Conservation (phyloP, 2,329 filamentous ascomycete species). For the Pyricularia pennisetigena region DNA sequence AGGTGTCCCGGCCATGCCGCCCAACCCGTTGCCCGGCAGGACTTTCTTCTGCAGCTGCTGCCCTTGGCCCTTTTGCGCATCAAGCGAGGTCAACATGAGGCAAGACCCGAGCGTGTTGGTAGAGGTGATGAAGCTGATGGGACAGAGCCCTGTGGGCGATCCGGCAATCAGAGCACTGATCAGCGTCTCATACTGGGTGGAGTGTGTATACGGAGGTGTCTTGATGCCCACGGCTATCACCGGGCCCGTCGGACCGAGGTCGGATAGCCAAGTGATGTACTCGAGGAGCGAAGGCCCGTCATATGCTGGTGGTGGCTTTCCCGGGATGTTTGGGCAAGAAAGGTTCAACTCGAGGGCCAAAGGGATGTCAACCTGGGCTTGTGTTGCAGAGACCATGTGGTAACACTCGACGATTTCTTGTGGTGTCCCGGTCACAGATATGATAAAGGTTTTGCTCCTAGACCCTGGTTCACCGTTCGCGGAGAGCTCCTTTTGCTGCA, state of each 20-base stretch:
- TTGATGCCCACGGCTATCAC: constrained; percentile 52
- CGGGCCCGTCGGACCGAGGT: constrained; percentile 14
- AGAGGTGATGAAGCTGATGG: constrained; percentile 59
- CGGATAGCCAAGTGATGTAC: constrained; percentile 42
- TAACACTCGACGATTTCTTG: constrained; percentile 50
- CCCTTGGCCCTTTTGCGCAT: constrained; percentile 5
- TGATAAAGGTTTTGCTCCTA: constrained; percentile 48
- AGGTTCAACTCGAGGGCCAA: constrained; percentile 70
- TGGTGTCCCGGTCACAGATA: constrained; percentile 60
- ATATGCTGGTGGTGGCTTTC: constrained; percentile 63
- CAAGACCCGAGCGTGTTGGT: constrained; percentile 65
- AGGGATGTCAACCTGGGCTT: constrained; percentile 24
- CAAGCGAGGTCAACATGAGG: constrained; percentile 37
- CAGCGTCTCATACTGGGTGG: constrained; percentile 51
- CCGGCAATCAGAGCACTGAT: constrained; percentile 34
- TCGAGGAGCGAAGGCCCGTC: constrained; percentile 34
- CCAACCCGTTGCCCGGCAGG: constrained; percentile 48
- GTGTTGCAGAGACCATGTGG: constrained; percentile 29
- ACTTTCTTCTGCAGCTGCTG: constrained; percentile 26
- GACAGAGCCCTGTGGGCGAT: constrained; percentile 18
- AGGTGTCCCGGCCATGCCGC: constrained; percentile 62
- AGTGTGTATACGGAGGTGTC: constrained; percentile 66
- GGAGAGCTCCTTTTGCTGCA: constrained; percentile 5
- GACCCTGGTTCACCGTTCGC: background rate
- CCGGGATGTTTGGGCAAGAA: constrained; percentile 66